A percentile compares a stretch with the other conserved stretches of the same genome.
Evolutionary conservation across 192 early-diverging fungal species (phyloP).

Genomic region (Rhizophagus prolifer): DNA sequence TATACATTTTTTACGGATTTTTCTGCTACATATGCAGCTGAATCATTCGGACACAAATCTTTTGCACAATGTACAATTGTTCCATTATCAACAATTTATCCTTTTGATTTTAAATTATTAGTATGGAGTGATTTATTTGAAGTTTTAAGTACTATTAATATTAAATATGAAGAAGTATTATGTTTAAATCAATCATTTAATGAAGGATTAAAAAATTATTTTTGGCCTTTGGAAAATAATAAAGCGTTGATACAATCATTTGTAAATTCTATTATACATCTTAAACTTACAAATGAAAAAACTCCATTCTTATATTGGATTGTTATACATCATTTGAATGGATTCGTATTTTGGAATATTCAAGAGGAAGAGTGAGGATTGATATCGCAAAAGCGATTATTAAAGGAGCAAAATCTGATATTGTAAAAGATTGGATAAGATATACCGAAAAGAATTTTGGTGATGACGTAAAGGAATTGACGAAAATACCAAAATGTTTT

Average conservation of each 20-base stretch:
- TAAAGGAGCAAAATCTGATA: not conserved
- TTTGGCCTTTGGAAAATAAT: slow-evolving; percentile 28
- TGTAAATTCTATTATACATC: slow-evolving; percentile 8
- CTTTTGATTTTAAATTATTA: slow-evolving; percentile 4
- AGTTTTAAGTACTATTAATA: not conserved
- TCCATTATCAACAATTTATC: slow-evolving; percentile 11
- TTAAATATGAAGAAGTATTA: slow-evolving; percentile 24
- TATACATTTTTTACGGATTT: slow-evolving; percentile 29
- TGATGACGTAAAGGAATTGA: not conserved
- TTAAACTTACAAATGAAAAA: not conserved
- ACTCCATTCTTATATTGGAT: slow-evolving; percentile 30
- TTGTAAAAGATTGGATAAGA: slow-evolving; percentile 1
- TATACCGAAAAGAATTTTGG: slow-evolving; percentile 17
- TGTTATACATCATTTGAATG: slow-evolving; percentile 24
- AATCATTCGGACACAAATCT: slow-evolving; percentile 24
- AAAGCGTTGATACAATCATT: not conserved
- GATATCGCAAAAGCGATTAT: slow-evolving; percentile 13
- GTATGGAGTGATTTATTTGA: slow-evolving; percentile 27
- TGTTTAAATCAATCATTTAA: slow-evolving; percentile 6
- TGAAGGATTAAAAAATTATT: slow-evolving; percentile 10
- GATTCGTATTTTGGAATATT: slow-evolving; percentile 5
- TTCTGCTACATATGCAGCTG: slow-evolving; percentile 1
- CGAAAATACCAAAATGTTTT: slow-evolving; percentile 8
- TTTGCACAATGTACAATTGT: slow-evolving; percentile 7
- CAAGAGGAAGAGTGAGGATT: not conserved